These are phyloP conservation scores for Murraya paniculata DNA, from an alignment of 345 rosid species.

Conservation along the genomic window DNA sequence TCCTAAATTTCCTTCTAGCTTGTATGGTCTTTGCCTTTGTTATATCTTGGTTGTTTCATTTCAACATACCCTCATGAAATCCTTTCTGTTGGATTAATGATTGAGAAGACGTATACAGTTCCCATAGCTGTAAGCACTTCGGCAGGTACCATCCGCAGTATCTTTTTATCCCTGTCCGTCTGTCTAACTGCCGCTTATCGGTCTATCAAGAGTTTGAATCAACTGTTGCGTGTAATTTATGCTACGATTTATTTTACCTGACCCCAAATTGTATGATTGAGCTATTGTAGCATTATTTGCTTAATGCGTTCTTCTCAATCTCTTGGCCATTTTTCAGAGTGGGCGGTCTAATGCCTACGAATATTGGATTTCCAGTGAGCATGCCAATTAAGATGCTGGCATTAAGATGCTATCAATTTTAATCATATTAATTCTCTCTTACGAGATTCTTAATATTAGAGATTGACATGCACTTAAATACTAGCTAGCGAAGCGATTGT, in stretches of 20 bases:
- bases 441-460: no score
- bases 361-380: no score
- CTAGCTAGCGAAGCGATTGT: no score
- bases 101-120: slow-evolving; percentile 1
- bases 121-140: neutral
- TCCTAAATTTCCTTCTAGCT: slow-evolving; percentile 84
- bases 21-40: slow-evolving; percentile 95
- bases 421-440: no score
- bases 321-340: neutral
- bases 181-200: slow-evolving; percentile 13
- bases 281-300: neutral
- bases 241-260: neutral
- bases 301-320: neutral
- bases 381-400: no score
- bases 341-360: no score
- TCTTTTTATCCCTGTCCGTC: neutral
- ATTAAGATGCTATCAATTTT: no score
- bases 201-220: slow-evolving; percentile 13
- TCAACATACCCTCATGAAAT: slow-evolving; percentile 65
- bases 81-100: neutral
- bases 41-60: slow-evolving; percentile 93
- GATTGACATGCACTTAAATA: no score
- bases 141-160: slow-evolving; percentile 5
- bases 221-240: neutral
- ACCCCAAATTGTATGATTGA: neutral